Percentiles rank a stretch among this genome's conserved stretches.
Evolutionary conservation across 2,329 filamentous ascomycete genomes (phyloP).

Genomic region (Fusarium sp.): DNA sequence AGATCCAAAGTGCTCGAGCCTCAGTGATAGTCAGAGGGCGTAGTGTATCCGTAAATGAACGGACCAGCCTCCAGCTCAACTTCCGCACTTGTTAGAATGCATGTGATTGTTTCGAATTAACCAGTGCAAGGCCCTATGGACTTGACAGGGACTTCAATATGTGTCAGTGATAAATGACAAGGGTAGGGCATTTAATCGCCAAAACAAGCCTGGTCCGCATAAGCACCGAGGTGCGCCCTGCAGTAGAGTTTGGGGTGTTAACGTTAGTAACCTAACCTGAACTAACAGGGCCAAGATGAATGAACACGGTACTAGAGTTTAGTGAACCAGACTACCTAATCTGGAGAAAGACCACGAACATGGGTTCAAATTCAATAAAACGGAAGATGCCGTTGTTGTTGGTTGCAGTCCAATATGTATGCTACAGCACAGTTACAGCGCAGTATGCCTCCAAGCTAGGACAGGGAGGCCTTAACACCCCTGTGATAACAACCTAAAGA

Average conservation of each 20-base stretch:
- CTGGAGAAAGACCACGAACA: background rate
- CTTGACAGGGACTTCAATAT: background rate
- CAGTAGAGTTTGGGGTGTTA: background rate
- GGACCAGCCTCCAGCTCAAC: background rate
- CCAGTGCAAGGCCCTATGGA: background rate
- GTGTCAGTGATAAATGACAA: slow-evolving; percentile 32
- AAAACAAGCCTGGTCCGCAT: slow-evolving; percentile 36
- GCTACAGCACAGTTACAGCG: background rate
- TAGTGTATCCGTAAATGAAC: background rate
- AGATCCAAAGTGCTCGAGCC: slow-evolving; percentile 7
- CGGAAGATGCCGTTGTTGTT: background rate
- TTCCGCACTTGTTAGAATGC: slow-evolving; percentile 14
- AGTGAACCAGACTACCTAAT: background rate
- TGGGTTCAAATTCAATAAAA: background rate
- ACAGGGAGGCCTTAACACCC: background rate
- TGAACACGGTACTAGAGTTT: background rate
- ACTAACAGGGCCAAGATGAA: background rate
- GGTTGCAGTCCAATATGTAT: background rate
- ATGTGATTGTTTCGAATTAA: slow-evolving; percentile 35
- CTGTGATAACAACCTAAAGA: slow-evolving; percentile 17
- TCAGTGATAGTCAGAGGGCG: background rate
- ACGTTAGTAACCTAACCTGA: background rate
- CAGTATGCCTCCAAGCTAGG: slow-evolving; percentile 7
- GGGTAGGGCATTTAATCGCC: slow-evolving; percentile 6
- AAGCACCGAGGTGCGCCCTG: slow-evolving; percentile 44